phyloP scores from a whole-genome alignment of 305 asterid species.

The Withania somnifera region DNA sequence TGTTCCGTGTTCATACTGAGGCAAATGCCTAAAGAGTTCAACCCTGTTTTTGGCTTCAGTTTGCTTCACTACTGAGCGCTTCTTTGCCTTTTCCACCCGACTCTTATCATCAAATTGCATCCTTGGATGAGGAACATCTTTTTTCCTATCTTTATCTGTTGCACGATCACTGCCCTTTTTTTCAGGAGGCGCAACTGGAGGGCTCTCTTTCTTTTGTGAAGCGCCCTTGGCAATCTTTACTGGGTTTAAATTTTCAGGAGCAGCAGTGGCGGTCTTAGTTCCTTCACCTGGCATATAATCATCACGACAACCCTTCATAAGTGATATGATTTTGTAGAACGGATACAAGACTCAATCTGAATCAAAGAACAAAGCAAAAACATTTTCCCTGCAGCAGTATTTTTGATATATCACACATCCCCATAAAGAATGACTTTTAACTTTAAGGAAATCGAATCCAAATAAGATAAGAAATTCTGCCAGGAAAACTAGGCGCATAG shows the following conservation, averaged over 20 bases:
- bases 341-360: not conserved
- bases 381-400: not conserved
- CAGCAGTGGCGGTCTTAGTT: slow-evolving; percentile 37
- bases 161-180: slow-evolving; percentile 54
- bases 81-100: slow-evolving; percentile 87
- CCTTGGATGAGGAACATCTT: slow-evolving; percentile 81
- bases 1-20: slow-evolving; percentile 88
- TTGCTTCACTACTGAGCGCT: slow-evolving; percentile 71
- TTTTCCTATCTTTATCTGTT: slow-evolving; percentile 74
- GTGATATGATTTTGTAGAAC: slow-evolving; percentile 2
- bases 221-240: slow-evolving; percentile 45
- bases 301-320: not conserved
- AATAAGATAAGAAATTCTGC: not conserved
- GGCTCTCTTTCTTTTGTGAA: slow-evolving; percentile 47
- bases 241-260: slow-evolving; percentile 37
- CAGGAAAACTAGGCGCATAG: not conserved
- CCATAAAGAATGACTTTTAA: not conserved
- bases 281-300: slow-evolving; percentile 44
- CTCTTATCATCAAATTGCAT: slow-evolving; percentile 85
- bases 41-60: slow-evolving; percentile 72
- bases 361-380: not conserved
- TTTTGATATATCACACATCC: not conserved
- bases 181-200: slow-evolving; percentile 53
- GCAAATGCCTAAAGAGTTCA: slow-evolving; percentile 83
- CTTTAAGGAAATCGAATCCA: not conserved